Evolutionary conservation across 805 yeast genomes (phyloP).

Genomic region (Debaryomyces prosopidis): DNA sequence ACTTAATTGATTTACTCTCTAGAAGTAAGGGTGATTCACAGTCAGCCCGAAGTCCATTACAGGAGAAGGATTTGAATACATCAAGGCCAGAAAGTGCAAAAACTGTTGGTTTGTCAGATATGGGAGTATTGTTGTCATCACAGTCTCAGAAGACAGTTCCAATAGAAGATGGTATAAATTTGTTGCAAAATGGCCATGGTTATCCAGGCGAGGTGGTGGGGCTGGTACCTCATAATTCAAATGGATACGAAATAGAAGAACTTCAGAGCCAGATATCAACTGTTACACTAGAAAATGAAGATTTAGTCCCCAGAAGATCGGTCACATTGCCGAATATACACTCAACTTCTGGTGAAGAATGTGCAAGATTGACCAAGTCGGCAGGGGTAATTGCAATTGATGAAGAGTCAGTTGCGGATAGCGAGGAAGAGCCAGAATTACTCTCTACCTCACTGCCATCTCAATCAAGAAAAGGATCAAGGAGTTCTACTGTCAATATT

Average conservation of each 20-base stretch:
- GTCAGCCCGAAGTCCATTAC: not conserved
- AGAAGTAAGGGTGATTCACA: not conserved
- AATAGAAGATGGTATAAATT: not conserved
- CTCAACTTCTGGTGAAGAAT: not conserved
- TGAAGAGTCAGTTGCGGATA: conserved; percentile 12
- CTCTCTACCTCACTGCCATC: conserved; percentile 4
- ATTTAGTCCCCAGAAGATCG: not conserved
- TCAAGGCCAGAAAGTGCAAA: not conserved
- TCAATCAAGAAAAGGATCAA: not conserved
- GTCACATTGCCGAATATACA: not conserved
- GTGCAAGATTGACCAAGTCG: not conserved
- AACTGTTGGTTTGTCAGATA: not conserved
- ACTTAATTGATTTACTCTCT: not conserved
- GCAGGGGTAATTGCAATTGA: not conserved
- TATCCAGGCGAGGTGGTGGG: not conserved
- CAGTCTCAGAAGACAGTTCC: conserved; percentile 2
- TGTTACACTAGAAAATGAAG: not conserved
- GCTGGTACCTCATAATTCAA: not conserved
- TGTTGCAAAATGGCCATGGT: not conserved
- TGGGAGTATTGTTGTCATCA: not conserved
- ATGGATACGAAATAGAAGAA: not conserved
- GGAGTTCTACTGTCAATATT: conserved; percentile 1
- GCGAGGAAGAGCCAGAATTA: conserved; percentile 17
- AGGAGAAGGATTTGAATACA: not conserved
- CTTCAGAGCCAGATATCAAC: conserved; percentile 1